Evolutionary conservation across 768 basidiomycete species (phyloP).

Genomic region (Sarcodon aspratus): DNA sequence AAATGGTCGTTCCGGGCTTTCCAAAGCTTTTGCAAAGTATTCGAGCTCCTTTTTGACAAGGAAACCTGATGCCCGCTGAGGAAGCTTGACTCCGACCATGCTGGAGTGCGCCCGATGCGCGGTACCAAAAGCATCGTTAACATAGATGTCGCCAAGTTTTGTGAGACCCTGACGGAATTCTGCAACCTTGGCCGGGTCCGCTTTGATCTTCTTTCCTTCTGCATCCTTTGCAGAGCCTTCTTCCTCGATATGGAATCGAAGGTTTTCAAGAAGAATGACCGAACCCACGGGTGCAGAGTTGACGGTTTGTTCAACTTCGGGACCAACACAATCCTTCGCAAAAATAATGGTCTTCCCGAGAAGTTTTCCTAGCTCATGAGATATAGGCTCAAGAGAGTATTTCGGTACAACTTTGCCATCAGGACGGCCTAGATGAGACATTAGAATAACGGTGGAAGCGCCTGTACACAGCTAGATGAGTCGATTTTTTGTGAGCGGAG

Average conservation of each 20-base stretch:
- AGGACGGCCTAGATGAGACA: conserved; percentile 97
- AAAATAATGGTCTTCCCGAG: conserved; percentile 71
- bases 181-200: conserved; percentile 68
- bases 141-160: conserved; percentile 87
- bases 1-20: conserved; percentile 91
- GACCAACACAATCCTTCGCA: conserved; percentile 75
- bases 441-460: conserved; percentile 77
- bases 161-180: conserved; percentile 86
- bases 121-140: conserved; percentile 98
- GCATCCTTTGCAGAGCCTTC: conserved; percentile 91
- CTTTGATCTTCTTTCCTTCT: conserved; percentile 92
- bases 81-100: conserved; percentile 94
- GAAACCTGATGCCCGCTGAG: conserved; percentile 89
- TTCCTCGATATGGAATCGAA: conserved; percentile 97
- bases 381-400: conserved; percentile 84
- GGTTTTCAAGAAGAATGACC: conserved; percentile 89
- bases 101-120: conserved; percentile 97
- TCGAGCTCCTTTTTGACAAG: conserved; percentile 98
- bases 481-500: not conserved
- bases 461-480: conserved; percentile 28
- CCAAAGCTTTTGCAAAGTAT: conserved; percentile 96
- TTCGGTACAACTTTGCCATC: conserved; percentile 85
- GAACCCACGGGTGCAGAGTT: conserved; percentile 53
- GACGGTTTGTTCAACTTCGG: conserved; percentile 73
- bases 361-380: conserved; percentile 65